Evolutionary conservation across 257 asterid species (phyloP).

Genomic region (Echium plantagineum): DNA sequence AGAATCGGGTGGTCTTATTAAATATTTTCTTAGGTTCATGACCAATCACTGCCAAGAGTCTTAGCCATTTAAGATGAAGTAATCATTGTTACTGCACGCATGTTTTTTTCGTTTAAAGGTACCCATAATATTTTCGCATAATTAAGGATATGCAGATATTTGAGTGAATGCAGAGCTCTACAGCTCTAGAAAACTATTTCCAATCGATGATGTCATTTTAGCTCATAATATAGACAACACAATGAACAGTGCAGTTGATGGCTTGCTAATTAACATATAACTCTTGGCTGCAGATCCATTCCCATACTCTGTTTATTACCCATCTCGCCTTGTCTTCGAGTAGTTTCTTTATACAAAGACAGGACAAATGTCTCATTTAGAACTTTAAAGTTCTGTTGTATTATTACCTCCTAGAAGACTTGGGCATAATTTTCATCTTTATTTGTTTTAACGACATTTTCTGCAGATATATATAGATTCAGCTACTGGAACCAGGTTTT

Average conservation of each 20-base stretch:
- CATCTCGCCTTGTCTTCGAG: neutral
- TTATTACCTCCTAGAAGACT: neutral
- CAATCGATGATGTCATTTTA: neutral
- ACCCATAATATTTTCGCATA: neutral
- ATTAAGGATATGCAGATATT: neutral
- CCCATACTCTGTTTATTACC: neutral
- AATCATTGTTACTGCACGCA: too few species aligned
- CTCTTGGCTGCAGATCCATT: neutral
- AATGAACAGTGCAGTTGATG: neutral
- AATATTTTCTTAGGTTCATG: too few species aligned
- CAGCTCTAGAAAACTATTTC: neutral
- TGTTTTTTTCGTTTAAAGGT: too few species aligned
- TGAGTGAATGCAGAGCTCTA: neutral
- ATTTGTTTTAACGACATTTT: neutral
- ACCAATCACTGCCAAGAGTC: too few species aligned
- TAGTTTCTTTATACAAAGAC: neutral
- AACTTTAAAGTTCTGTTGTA: neutral
- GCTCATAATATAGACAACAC: neutral
- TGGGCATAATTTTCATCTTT: neutral
- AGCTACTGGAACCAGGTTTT: conserved; percentile 37
- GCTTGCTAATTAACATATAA: neutral
- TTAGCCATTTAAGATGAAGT: too few species aligned
- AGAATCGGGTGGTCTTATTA: too few species aligned
- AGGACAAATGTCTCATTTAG: neutral
- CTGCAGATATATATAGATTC: conserved; percentile 49